phyloP scores from a whole-genome alignment of 2,329 filamentous ascomycete genomes.

The Colletotrichum sp. region DNA sequence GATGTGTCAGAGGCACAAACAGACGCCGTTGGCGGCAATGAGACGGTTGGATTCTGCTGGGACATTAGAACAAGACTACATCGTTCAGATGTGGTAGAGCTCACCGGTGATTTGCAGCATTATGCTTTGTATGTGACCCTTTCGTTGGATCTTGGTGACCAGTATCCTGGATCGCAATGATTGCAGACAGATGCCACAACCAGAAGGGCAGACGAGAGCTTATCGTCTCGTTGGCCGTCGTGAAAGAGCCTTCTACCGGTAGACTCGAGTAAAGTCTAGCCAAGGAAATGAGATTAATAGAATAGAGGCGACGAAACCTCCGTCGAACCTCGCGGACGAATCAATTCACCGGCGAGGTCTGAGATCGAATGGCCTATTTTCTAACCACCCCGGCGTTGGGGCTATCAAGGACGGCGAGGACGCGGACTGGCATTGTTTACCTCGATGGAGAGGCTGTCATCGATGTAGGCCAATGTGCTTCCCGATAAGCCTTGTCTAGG shows the following conservation, averaged over 20 bases:
- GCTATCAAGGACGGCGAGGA: slow-evolving; percentile 40
- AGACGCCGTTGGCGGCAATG: neutral
- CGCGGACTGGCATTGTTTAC: slow-evolving; percentile 25
- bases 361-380: slow-evolving; percentile 39
- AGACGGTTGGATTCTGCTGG: neutral
- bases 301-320: neutral
- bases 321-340: neutral
- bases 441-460: neutral
- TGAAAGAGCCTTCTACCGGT: neutral
- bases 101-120: slow-evolving; percentile 5
- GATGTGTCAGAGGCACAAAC: neutral
- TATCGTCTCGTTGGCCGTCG: neutral
- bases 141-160: neutral
- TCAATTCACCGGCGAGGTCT: slow-evolving; percentile 28
- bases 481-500: neutral
- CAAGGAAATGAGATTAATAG: neutral
- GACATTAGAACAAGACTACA: neutral
- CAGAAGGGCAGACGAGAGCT: neutral
- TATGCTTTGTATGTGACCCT: neutral
- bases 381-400: slow-evolving; percentile 57
- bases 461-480: neutral
- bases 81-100: neutral
- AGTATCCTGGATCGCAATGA: neutral
- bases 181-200: neutral
- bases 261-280: neutral